Conservation (phyloP, 2,329 filamentous ascomycete genomes). For the Talaromyces rugulosus region DNA sequence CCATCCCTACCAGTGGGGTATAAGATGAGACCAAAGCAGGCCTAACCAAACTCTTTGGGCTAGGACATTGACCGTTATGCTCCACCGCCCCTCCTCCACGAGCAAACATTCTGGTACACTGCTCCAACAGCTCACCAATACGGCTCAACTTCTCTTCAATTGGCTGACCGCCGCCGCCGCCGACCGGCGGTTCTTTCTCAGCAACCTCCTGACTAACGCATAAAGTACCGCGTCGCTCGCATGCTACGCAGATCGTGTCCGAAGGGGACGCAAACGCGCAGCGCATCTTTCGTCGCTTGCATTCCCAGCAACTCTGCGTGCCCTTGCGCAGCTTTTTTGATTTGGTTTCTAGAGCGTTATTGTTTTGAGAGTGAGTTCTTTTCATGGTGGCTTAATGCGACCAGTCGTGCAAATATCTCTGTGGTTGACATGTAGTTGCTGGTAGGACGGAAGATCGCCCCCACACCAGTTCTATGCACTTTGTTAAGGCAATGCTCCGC, state of each 20-base stretch:
- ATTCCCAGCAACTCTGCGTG: constrained; percentile 9
- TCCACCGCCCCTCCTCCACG: not conserved
- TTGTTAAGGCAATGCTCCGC: not conserved
- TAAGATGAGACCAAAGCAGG: not conserved
- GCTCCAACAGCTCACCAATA: not conserved
- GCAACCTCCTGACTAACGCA: constrained; percentile 50
- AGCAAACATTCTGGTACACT: not conserved
- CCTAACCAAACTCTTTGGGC: not conserved
- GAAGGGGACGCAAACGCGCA: constrained; percentile 1
- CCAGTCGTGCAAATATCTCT: not conserved
- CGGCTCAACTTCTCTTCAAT: not conserved
- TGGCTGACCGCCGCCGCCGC: not conserved
- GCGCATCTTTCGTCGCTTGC: constrained; percentile 9
- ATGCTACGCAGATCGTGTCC: constrained; percentile 14
- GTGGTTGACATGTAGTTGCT: not conserved
- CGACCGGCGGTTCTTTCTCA: constrained; percentile 23
- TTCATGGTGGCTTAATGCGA: not conserved
- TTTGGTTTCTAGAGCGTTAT: not conserved
- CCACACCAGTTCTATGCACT: not conserved
- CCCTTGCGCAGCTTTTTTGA: constrained; percentile 13
- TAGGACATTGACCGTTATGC: not conserved
- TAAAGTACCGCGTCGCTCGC: constrained; percentile 14
- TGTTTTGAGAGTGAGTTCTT: not conserved
- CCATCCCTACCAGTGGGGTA: not conserved
- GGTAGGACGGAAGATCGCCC: not conserved